Evolutionary conservation across 805 yeast genomes (phyloP).

Genomic region (Myxozyma geophila): DNA sequence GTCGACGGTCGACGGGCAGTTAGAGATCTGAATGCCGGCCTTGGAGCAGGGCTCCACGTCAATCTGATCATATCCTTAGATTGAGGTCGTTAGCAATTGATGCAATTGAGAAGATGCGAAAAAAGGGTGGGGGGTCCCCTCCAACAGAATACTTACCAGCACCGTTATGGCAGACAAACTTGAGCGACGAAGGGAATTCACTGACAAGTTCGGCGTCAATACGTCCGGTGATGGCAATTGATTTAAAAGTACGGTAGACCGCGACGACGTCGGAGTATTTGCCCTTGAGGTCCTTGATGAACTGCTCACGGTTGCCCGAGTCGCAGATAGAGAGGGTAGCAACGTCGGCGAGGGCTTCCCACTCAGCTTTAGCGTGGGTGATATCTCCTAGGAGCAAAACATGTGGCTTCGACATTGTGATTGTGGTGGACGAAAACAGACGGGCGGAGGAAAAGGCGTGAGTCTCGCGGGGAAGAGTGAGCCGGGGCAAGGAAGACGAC

Average conservation of each 20-base stretch:
- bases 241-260: constrained; percentile 59
- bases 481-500: not conserved
- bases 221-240: constrained; percentile 60
- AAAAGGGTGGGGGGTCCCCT: not conserved
- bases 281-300: constrained; percentile 48
- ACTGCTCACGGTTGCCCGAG: constrained; percentile 45
- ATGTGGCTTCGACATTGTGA: constrained; percentile 52
- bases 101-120: not conserved
- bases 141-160: constrained; percentile 50
- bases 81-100: not conserved
- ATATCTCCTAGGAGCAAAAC: constrained; percentile 70
- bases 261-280: constrained; percentile 53
- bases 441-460: constrained; percentile 10
- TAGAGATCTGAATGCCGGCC: constrained; percentile 63
- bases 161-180: constrained; percentile 64
- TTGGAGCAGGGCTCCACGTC: constrained; percentile 59
- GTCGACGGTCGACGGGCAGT: constrained; percentile 69
- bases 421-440: constrained; percentile 9
- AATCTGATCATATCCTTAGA: constrained; percentile 62
- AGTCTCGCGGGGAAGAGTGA: not conserved
- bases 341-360: constrained; percentile 58
- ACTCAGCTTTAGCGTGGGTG: constrained; percentile 64
- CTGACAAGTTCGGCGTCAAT: constrained; percentile 65
- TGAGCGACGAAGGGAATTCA: constrained; percentile 59
- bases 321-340: constrained; percentile 32